Conservation (phyloP, 139 green algal genomes). For the Micromonas commoda region DNA sequence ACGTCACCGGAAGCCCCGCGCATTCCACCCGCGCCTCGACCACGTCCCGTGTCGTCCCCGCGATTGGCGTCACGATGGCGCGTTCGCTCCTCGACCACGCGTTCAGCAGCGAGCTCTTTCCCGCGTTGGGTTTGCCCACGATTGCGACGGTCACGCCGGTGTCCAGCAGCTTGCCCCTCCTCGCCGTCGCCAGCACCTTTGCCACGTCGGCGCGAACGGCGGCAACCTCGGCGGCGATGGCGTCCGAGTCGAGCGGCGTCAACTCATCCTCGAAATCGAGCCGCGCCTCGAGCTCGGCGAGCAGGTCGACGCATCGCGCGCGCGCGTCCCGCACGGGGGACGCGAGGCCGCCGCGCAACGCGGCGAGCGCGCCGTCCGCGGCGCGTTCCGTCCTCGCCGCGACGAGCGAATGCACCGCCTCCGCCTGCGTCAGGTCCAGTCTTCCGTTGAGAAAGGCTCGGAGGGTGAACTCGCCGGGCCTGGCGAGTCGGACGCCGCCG, state of each 20-base stretch:
- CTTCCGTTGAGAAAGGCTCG: slow-evolving; percentile 94
- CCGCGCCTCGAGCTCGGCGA: slow-evolving; percentile 80
- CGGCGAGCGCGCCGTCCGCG: slow-evolving; percentile 80
- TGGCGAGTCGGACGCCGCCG: slow-evolving; percentile 69
- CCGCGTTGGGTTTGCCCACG: slow-evolving; percentile 84
- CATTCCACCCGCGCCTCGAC: slow-evolving; percentile 75
- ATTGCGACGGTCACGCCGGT: slow-evolving; percentile 34
- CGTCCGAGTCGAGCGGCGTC: slow-evolving; percentile 56
- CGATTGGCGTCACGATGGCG: slow-evolving; percentile 88
- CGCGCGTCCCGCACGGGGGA: slow-evolving; percentile 50
- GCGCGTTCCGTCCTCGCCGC: slow-evolving; percentile 66
- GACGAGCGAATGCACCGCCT: slow-evolving; percentile 77
- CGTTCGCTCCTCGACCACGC: slow-evolving; percentile 65
- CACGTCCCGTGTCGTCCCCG: slow-evolving; percentile 92
- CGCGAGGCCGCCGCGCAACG: slow-evolving; percentile 55
- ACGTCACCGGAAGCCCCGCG: slow-evolving; percentile 71
- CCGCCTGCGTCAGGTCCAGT: slow-evolving; percentile 60
- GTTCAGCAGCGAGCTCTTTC: slow-evolving; percentile 93
- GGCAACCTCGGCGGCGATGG: slow-evolving; percentile 33
- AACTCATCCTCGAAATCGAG: slow-evolving; percentile 92
- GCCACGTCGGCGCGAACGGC: slow-evolving; percentile 40
- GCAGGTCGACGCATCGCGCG: slow-evolving; percentile 56
- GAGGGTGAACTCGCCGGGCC: slow-evolving; percentile 91
- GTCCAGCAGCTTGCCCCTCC: slow-evolving; percentile 27
- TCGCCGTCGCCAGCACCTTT: slow-evolving; percentile 36